Base-by-base conservation (phyloP, 2,329 filamentous ascomycete species). In the Fusarium circinatum region DNA sequence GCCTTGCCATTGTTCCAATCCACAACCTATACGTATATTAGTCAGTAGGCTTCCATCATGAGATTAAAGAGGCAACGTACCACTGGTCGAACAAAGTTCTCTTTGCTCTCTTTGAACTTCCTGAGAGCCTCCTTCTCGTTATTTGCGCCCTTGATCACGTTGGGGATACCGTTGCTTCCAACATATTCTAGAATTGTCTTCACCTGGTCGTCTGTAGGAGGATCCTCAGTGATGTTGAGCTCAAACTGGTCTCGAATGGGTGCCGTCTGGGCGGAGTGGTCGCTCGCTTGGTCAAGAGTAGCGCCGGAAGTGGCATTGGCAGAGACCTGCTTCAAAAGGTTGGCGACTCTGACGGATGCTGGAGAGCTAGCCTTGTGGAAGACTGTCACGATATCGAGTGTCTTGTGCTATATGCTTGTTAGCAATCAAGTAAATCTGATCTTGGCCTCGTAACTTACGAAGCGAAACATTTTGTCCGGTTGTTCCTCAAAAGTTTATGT, bases 1-100 rank as follows among this genome's bases (percentile, higher is more conserved):
- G 92, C 96, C 82, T 91, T 93, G 74, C 95, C 96, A 82, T 96
- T 95, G 81, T 93, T 94, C 96, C 96, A 98, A 82, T 98, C 96
- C 59, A 98, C 96, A 66, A 92, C 84, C 89, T 83, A 34, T 14
- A 62, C 41, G 60, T 52, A 52, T 17, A 28, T 65, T 62, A 74
- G 66, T 38, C 39, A 30, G 71, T 56, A 44, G 17, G 48, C 28
- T 7, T 24, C 15, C 20, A 30, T 28, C 32, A 24, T 10, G 44
- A 13, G 8, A 48, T 52, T 28, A 65, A 52, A 44, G 22, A 34
- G 13, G 17, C 18, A 63, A 72, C 92, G 79, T 85, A 96, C 94
- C 81, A 98, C 84, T 32, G 96, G 96, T 75, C 92, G 85, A 78
- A 92, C 85, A 82, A 98, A 95, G 78, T 83, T 89, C 36, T 90